A percentile compares a stretch with the other conserved stretches of the same genome.
These are phyloP conservation scores for Botrytis hyacinthi DNA, from an alignment of 2,329 filamentous ascomycete species.

Conservation along the genomic window DNA sequence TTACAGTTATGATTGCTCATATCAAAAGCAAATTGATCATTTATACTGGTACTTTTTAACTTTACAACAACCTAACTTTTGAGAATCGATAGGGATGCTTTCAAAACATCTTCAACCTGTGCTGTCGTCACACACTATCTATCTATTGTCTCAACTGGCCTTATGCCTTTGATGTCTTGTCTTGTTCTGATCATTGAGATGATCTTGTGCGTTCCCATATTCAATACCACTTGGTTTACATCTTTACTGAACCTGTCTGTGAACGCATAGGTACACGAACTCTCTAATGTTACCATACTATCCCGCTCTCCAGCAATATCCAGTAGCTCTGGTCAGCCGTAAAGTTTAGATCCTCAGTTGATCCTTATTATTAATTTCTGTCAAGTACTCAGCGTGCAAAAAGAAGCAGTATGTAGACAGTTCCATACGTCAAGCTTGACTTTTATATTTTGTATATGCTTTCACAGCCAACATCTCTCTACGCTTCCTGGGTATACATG, in stretches of 20 bases:
- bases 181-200: background rate
- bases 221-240: background rate
- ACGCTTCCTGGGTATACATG: background rate
- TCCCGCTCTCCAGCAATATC: background rate
- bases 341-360: background rate
- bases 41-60: background rate
- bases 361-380: background rate
- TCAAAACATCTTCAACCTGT: background rate
- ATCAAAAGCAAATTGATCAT: background rate
- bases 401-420: background rate
- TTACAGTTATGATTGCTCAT: background rate
- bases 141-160: background rate
- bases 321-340: too few relatives aligned
- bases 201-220: background rate
- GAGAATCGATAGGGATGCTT: background rate
- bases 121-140: background rate
- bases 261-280: background rate
- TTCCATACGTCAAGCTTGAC: background rate
- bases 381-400: background rate
- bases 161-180: background rate
- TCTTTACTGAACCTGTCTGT: background rate
- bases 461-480: background rate
- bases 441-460: background rate
- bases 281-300: background rate
- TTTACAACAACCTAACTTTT: background rate